phyloP scores from a whole-genome alignment of 225 moss, liverwort and hornwort genomes.

The Lunularia cruciata region DNA sequence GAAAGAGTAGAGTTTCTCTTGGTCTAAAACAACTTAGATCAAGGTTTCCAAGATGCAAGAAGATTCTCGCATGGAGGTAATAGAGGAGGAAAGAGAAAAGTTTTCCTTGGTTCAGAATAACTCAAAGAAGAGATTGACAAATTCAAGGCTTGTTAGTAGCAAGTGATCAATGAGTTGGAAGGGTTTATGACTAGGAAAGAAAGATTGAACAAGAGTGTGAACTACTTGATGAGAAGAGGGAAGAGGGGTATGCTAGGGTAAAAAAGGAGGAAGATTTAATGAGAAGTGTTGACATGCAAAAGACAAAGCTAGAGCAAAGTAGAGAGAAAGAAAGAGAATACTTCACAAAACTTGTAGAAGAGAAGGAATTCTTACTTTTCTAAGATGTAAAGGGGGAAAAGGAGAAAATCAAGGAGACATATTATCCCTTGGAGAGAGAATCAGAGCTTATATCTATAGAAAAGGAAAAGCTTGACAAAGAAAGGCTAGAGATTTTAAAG shows the following conservation, averaged over 20 bases:
- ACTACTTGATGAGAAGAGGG: slow-evolving; percentile 85
- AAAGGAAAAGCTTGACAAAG: slow-evolving; percentile 77
- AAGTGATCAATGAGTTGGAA: slow-evolving; percentile 64
- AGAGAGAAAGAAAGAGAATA: slow-evolving; percentile 76
- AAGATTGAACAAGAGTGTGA: slow-evolving; percentile 91
- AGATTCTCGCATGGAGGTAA: too few relatives aligned
- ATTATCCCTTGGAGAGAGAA: slow-evolving; percentile 47
- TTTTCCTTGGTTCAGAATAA: slow-evolving; percentile 64
- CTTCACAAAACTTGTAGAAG: slow-evolving; percentile 68
- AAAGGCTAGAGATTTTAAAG: slow-evolving; percentile 68
- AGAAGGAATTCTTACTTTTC: slow-evolving; percentile 60
- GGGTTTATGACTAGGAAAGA: slow-evolving; percentile 85
- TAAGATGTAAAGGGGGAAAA: slow-evolving; percentile 69
- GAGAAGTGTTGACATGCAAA: slow-evolving; percentile 72
- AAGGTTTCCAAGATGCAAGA: too few relatives aligned
- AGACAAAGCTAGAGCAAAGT: slow-evolving; percentile 71
- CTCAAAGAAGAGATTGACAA: slow-evolving; percentile 92
- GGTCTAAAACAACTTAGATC: too few relatives aligned
- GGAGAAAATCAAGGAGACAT: slow-evolving; percentile 57
- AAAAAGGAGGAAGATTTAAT: slow-evolving; percentile 82
- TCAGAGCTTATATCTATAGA: slow-evolving; percentile 54
- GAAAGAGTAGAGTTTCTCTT: too few relatives aligned
- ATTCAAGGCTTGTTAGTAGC: slow-evolving; percentile 81
- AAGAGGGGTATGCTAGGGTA: slow-evolving; percentile 66
- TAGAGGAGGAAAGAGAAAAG: slow-evolving; percentile 80